Evolutionary conservation across 441 rosid genomes (phyloP), one percentile per base, ranked within the genome.

Genomic region (Euphorbia schlechtendalii): DNA sequence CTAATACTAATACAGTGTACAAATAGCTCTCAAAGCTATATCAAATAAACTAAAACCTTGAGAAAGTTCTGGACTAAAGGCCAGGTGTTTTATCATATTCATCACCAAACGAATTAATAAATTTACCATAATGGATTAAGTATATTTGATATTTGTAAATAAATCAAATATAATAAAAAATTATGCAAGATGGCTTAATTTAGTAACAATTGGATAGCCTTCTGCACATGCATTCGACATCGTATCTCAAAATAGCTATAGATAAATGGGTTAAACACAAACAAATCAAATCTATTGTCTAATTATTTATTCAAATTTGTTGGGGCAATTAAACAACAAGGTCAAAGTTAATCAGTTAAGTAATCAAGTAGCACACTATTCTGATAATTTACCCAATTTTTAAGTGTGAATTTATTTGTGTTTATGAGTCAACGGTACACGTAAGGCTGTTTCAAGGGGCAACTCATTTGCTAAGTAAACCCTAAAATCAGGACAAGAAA

Each of bases 391-490:
- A 48, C 64, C 59, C 3, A 57, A 46, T 41, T 46, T 3, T 2
- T 12, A 9, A 43, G 13, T 51, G 20, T 17, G 49, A 43, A 9
- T 18, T 5, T 18, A 72, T 28, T 11, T 20, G 8, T 51, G 55
- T 18, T 51, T 51, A 4, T 1, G 27, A 66, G 74, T 74, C 78
- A 76, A 65, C 68, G n/a, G 56, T 48, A 71, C 75, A 73, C 76
- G 70, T 74, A 51, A 34, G 56, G 30, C 17, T 28, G 21, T 75
- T 70, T 59, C 55, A 60, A 59, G 45, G 71, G 78, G 78, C 53
- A 77, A 72, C 48, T 78, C 51, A 63, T 56, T 61, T 67, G 10
- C 51, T 20, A 66, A 73, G 72, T 77, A 63, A 78, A 43, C 61
- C 63, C 58, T 59, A 34, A 7, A 59, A 53, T 13, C 0, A 21